Evolutionary conservation across 148 eudicot species (phyloP).

Genomic region (Chenopodium suecicum): DNA sequence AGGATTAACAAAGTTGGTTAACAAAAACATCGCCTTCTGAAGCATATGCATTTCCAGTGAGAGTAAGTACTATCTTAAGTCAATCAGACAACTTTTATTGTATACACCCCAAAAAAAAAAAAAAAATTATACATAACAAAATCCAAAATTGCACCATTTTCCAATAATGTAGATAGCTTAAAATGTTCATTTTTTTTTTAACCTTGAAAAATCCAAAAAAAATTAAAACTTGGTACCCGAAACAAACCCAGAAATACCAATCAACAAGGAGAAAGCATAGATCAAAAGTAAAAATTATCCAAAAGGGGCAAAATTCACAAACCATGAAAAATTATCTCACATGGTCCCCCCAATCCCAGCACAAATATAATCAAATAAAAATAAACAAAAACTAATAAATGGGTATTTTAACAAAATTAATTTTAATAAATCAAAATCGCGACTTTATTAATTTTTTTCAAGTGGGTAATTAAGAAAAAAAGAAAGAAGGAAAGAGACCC

Average conservation of each 20-base stretch:
- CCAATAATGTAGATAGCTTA: background rate
- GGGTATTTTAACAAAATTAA: background rate
- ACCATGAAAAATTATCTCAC: background rate
- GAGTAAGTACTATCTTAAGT: too few species aligned
- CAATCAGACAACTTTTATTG: background rate
- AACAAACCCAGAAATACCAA: background rate
- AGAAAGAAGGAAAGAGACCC: slow-evolving; percentile 34
- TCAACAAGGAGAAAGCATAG: too few species aligned
- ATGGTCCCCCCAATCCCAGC: slow-evolving; percentile 13
- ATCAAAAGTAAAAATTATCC: too few species aligned
- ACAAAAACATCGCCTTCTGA: background rate
- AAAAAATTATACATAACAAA: background rate
- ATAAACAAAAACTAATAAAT: background rate
- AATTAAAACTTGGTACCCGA: too few species aligned
- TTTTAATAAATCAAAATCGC: background rate
- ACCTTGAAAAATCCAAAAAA: background rate
- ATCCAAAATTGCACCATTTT: too few species aligned
- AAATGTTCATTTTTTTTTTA: background rate
- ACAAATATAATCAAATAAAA: background rate
- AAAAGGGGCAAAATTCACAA: too few species aligned
- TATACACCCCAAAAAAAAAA: background rate
- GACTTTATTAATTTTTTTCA: background rate
- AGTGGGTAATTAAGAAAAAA: background rate
- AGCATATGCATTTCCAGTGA: background rate
- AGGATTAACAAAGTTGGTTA: background rate